These are phyloP conservation scores for Malassezia sp. DNA, from an alignment of 1,284 basidiomycete genomes.

Conservation along the genomic window DNA sequence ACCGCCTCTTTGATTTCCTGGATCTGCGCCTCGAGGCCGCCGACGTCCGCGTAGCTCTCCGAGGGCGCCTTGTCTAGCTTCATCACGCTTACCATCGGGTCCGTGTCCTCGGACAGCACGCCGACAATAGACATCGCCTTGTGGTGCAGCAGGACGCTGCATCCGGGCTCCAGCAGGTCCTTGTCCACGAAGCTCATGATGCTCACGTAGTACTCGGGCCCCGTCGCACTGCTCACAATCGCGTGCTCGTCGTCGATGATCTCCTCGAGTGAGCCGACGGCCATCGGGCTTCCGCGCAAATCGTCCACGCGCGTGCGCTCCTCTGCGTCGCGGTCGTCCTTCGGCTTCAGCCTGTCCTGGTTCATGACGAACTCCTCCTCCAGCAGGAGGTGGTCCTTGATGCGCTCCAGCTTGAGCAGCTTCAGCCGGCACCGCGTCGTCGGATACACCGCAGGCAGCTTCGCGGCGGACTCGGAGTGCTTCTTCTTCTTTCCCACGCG, in stretches of 20 bases:
- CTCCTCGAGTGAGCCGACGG: conserved; percentile 91
- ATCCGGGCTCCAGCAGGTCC: conserved; percentile 90
- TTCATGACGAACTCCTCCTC: conserved; percentile 97
- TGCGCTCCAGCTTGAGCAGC: conserved; percentile 88
- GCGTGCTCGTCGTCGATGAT: conserved; percentile 99
- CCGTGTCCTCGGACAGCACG: conserved; percentile 88
- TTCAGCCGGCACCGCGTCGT: conserved; percentile 91
- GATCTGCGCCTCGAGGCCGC: conserved; percentile 90
- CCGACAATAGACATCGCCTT: conserved; percentile 92
- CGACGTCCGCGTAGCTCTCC: conserved; percentile 96
- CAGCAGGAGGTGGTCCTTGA: conserved; percentile 92
- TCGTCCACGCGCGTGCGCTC: conserved; percentile 90
- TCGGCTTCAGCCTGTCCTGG: conserved; percentile 57
- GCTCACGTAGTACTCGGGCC: conserved; percentile 94
- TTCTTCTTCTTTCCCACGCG: conserved; percentile 89
- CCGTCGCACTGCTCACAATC: conserved; percentile 86
- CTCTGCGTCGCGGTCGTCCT: conserved; percentile 91
- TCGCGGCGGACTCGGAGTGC: conserved; percentile 79
- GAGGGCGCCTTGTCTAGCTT: conserved; percentile 90
- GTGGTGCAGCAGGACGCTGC: conserved; percentile 88
- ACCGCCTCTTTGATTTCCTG: conserved; percentile 99
- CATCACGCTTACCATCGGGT: conserved; percentile 97
- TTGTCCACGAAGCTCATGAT: conserved; percentile 99
- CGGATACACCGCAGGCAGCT: conserved; percentile 84
- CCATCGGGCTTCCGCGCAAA: conserved; percentile 88